phyloP scores from a whole-genome alignment of 768 basidiomycete species.

The Collybiopsis luxurians region DNA sequence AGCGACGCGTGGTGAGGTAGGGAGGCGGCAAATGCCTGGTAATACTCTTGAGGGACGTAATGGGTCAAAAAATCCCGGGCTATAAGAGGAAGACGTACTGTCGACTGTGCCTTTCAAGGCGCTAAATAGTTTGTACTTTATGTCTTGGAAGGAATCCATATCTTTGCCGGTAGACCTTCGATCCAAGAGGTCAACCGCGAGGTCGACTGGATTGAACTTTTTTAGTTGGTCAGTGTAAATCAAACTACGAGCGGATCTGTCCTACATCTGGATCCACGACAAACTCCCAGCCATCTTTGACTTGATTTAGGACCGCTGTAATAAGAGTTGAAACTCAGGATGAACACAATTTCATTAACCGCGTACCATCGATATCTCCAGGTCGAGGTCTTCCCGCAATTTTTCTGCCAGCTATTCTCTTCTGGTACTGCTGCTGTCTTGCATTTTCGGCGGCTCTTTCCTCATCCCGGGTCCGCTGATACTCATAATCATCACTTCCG shows the following conservation, averaged over 20 bases:
- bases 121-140: constrained; percentile 73
- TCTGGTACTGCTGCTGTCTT: constrained; percentile 68
- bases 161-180: constrained; percentile 69
- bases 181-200: constrained; percentile 88
- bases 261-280: constrained; percentile 76
- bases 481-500: constrained; percentile 51
- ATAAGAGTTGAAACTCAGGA: background rate
- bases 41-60: constrained; percentile 60
- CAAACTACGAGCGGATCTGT: constrained; percentile 1
- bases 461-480: constrained; percentile 54
- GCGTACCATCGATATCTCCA: constrained; percentile 85
- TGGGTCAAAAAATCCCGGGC: background rate
- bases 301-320: constrained; percentile 78
- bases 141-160: constrained; percentile 72
- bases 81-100: constrained; percentile 46
- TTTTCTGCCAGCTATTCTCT: constrained; percentile 60
- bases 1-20: constrained; percentile 87
- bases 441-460: constrained; percentile 62
- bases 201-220: constrained; percentile 91
- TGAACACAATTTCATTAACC: background rate
- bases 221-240: constrained; percentile 6
- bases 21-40: constrained; percentile 92
- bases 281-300: constrained; percentile 89
- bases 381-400: constrained; percentile 53
- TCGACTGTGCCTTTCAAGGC: constrained; percentile 88